Evolutionary conservation across 78 protist genomes (phyloP).

Genomic region (Dictyostelium purpureum): DNA sequence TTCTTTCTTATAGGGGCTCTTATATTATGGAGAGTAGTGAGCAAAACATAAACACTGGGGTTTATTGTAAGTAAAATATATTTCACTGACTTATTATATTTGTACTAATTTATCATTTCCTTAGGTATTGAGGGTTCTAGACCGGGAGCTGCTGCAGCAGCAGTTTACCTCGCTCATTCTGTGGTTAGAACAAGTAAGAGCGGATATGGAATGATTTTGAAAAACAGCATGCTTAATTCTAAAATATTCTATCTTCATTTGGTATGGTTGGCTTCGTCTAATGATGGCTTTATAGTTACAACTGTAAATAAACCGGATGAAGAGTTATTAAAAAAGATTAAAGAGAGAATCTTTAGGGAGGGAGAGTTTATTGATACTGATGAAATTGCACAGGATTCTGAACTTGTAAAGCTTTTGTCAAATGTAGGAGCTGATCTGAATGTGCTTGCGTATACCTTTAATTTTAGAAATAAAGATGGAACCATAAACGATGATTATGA

Average conservation of each 20-base stretch:
- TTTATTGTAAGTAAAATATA: constrained; percentile 2
- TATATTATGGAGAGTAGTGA: too few relatives aligned
- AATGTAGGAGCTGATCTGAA: constrained; percentile 12
- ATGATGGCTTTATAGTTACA: not conserved
- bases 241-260: not conserved
- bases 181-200: not conserved
- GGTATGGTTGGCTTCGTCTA: not conserved
- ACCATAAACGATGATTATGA: not conserved
- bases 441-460: not conserved
- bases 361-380: not conserved
- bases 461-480: not conserved
- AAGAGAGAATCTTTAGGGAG: not conserved
- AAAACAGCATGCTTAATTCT: not conserved
- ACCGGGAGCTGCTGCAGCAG: constrained; percentile 36
- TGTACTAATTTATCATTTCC: not conserved
- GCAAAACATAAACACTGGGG: not conserved
- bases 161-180: constrained; percentile 8
- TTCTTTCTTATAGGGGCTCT: too few relatives aligned
- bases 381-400: not conserved
- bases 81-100: too few relatives aligned
- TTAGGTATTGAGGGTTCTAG: constrained; percentile 32
- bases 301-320: not conserved
- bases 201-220: constrained; percentile 21
- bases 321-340: not conserved
- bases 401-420: not conserved